Base-by-base conservation (phyloP, 441 rosid genomes). In the California macrophylla region DNA sequence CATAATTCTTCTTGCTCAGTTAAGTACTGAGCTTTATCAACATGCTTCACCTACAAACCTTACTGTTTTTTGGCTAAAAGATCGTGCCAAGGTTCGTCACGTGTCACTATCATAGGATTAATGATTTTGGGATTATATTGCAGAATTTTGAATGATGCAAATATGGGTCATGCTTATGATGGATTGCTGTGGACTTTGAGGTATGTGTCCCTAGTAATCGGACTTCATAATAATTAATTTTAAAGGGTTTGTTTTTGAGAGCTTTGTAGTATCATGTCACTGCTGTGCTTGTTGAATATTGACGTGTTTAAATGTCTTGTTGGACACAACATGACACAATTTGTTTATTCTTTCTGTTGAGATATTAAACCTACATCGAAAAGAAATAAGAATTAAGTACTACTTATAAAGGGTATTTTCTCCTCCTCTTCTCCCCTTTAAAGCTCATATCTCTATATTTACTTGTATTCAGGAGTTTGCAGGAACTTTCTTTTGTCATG, bases 181-280 rank as follows among this genome's bases (percentile, higher is more conserved):
- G 89, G 96, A 74, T 79, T 92, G 63, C 80, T 91, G 23, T 94
- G 98, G 98, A 89, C 90, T 75, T 79, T 94, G 84, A 74, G 97
- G 98, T 94, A 85, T 54, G 74, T 38, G 67, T 54, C 52, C 74
- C 54, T 74, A 56, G 13, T 10, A 56, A 21, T 7, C 23, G 16
- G 23, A 2, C 21, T 21, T 56, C 62, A 9, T 56, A 56, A 9
- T 56, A 2, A 21, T 8, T 56, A 20, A 21, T 23, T 2, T 21
- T 21, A 23, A 56, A 21, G 21, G 21, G 3, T 24, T 62, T 29
- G 16, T 42, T 15, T 56, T 32, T 61, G 56, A 42, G 12, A 45
- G 40, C 29, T 26, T 36, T 15, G 23, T 50, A 0, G 25, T 36
- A 3, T 21, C 1, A 12, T 5, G 21, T 23, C 29, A 24, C 28